Evolutionary conservation across 1,139 yeast species (phyloP).

Genomic region (Dujonia santamariae): DNA sequence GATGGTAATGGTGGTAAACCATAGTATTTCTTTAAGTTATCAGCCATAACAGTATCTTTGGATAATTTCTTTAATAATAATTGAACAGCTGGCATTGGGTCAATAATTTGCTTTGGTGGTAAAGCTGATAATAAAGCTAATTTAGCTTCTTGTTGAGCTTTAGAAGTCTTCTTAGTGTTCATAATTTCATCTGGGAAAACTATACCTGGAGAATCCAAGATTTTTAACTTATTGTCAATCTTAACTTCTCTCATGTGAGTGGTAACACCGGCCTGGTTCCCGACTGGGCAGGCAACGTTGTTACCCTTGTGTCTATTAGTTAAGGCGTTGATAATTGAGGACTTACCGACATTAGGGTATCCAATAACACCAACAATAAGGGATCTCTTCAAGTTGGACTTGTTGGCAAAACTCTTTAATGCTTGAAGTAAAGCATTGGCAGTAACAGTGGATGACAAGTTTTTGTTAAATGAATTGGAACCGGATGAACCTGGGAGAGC

Average conservation of each 20-base stretch:
- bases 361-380: conserved; percentile 95
- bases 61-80: conserved; percentile 73
- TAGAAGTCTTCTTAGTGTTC: conserved; percentile 43
- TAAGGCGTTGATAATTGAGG: conserved; percentile 88
- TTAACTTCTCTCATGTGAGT: conserved; percentile 89
- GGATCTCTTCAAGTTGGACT: conserved; percentile 85
- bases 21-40: conserved; percentile 69
- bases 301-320: conserved; percentile 80
- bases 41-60: conserved; percentile 69
- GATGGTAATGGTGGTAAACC: conserved; percentile 80
- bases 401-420: conserved; percentile 79
- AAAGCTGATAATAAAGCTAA: conserved; percentile 84
- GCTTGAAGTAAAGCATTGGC: conserved; percentile 75
- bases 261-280: conserved; percentile 97
- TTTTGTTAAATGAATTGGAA: conserved; percentile 70
- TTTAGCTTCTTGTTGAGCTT: conserved; percentile 77
- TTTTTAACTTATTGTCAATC: conserved; percentile 82
- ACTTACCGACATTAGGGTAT: conserved; percentile 90
- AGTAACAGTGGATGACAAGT: conserved; percentile 68
- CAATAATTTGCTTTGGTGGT: conserved; percentile 82
- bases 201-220: conserved; percentile 95
- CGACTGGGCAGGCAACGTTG: conserved; percentile 85
- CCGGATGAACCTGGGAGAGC: conserved; percentile 57
- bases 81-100: conserved; percentile 81
- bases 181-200: conserved; percentile 79